A percentile compares a stretch with the other conserved stretches of the same genome.
Conservation (phyloP, 2,329 filamentous ascomycete genomes). For the Ophiocordyceps camponoti-saundersi region DNA sequence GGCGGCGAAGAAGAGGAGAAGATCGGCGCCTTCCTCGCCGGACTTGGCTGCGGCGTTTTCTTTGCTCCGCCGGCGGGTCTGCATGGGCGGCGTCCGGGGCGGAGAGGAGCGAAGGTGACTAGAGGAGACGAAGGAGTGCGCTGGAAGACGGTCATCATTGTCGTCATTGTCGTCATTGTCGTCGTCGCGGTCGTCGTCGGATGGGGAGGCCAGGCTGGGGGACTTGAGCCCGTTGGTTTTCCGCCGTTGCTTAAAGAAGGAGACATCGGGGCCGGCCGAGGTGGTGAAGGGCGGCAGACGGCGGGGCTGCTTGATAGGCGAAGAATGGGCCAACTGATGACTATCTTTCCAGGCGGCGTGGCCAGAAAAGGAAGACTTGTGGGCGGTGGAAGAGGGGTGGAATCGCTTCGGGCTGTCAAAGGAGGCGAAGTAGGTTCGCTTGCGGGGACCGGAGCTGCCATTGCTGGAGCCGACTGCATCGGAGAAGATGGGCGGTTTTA, state of each 20-base stretch:
- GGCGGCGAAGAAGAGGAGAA: conserved; percentile 71
- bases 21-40: conserved; percentile 65
- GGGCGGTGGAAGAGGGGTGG: conserved; percentile 41
- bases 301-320: conserved; percentile 64
- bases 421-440: conserved; percentile 43
- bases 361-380: conserved; percentile 34
- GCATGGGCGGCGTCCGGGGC: conserved; percentile 64
- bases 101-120: conserved; percentile 60
- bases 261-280: conserved; percentile 52
- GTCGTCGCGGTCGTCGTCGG: conserved; percentile 79
- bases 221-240: conserved; percentile 46
- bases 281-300: conserved; percentile 61
- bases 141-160: conserved; percentile 69
- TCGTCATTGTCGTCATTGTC: conserved; percentile 35
- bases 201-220: conserved; percentile 43
- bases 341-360: conserved; percentile 58
- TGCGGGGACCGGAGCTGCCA: conserved; percentile 47
- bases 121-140: conserved; percentile 51
- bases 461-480: conserved; percentile 60
- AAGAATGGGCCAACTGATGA: conserved; percentile 68
- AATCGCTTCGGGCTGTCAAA: conserved; percentile 51
- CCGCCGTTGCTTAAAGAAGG: conserved; percentile 59
- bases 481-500: conserved; percentile 71
- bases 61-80: conserved; percentile 31
- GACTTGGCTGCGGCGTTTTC: conserved; percentile 37